Base-by-base conservation (phyloP, 768 basidiomycete species). In the Xerocomellus amylosporus region DNA sequence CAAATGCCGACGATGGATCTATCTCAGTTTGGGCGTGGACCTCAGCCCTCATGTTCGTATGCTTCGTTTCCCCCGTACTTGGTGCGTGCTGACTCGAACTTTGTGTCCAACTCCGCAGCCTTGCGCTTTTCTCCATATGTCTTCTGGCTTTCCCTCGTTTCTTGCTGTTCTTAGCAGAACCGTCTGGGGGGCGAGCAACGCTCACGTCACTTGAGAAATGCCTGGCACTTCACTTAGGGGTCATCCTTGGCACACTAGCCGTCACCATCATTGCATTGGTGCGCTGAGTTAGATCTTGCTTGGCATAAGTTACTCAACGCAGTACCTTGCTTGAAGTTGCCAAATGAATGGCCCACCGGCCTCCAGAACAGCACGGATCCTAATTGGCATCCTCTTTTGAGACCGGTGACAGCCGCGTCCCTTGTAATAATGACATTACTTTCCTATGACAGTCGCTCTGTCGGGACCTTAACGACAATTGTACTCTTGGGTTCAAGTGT, bases 141-240 rank as follows among this genome's bases (percentile, higher is more conserved):
- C 71, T 83, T 45, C 64, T 79, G 4, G 62, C 81, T 31, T 86
- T 77, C 56, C 88, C 90, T 50, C 79, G 82, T 28, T 65, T 90
- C 46, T 73, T 90, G 31, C 78, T 90, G 47, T 89, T 90, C 67
- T 71, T 88, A 49, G 77, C 87, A 13, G 78, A 79, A 52, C 73
- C 79, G 3, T 69, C 73, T 45, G 70, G 69, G 9, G 72, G 72
- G 12, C 74, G 77, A 44, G 70, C 69, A 30, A 61, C 69, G 19
- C 76, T 90, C 46, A 88, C 88, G 3, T 72, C 82, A 3, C 76
- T 92, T 33, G 90, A 92, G 64, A 71, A 75, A 22, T 90, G 86
- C 70, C 79, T 93, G 41, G 76, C 84, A 14, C 65, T 80, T n/a
- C 84, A 88, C 36, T 76, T 86, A 51, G 87, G 84, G 17, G 75